phyloP scores from a whole-genome alignment of 2,329 filamentous ascomycete genomes.

The Neurospora sp. region DNA sequence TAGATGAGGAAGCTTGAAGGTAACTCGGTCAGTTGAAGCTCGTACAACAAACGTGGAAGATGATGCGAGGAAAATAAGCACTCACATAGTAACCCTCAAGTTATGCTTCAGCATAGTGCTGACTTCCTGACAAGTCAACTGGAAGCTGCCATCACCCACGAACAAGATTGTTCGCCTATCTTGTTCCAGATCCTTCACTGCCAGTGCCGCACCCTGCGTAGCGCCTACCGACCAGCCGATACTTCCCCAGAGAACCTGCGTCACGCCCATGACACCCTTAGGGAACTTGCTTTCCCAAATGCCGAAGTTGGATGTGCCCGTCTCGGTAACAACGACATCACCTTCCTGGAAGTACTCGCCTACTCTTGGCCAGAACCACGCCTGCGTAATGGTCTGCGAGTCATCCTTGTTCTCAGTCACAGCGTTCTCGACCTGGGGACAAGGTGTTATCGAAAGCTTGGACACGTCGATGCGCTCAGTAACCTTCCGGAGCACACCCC shows the following conservation, averaged over 20 bases:
- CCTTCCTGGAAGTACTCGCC: constrained; percentile 55
- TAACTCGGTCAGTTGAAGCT: constrained; percentile 13
- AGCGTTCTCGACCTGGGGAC: constrained; percentile 45
- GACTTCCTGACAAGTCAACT: constrained; percentile 75
- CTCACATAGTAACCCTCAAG: constrained; percentile 67
- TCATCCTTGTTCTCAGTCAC: constrained; percentile 31
- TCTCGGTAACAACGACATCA: constrained; percentile 79
- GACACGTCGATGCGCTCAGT: constrained; percentile 47
- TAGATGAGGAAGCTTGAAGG: constrained; percentile 61
- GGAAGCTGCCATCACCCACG: constrained; percentile 81
- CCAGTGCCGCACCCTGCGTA: constrained; percentile 59
- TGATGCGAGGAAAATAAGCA: constrained; percentile 7
- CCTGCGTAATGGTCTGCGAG: constrained; percentile 49
- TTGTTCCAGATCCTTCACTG: constrained; percentile 52
- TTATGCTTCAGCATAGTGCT: constrained; percentile 72
- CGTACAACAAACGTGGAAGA: not conserved
- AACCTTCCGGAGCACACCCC: constrained; percentile 65
- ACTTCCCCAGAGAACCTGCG: constrained; percentile 65
- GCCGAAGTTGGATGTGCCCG: constrained; percentile 80
- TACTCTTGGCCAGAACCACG: constrained; percentile 69
- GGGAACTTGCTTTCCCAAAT: constrained; percentile 82
- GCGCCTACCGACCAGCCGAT: constrained; percentile 53
- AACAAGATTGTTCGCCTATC: constrained; percentile 67
- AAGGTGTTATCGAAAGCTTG: constrained; percentile 42
- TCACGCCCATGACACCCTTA: constrained; percentile 65